Evolutionary conservation across 805 yeast species (phyloP), one percentile per base, ranked within the genome.

Genomic region (Candida maltosa): DNA sequence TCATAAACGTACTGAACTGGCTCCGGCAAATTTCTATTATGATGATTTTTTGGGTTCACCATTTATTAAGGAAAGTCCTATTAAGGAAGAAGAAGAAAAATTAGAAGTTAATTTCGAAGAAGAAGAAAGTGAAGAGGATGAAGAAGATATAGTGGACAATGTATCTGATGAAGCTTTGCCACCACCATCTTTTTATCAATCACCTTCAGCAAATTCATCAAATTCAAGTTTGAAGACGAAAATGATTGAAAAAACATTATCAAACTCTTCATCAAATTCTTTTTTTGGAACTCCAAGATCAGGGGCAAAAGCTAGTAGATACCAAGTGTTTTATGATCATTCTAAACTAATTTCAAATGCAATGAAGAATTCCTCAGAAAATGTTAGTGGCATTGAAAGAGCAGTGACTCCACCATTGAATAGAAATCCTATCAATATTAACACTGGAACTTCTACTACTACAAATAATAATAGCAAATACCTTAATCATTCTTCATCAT

Each of bases 281-380:
- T 34, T 35, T 11, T 37, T 39, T 25, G 44, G 44, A 5, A 39
- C 29, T 17, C 45, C 56, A 48, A 57, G 57, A 46, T 62, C 62
- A 11, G 65, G 55, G 22, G 75, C 75, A 12, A 61, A 65, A 33
- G 76, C 76, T 1, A 53, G 76, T 32, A 10, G 41, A 16, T 73
- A 71, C 41, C 75, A 73, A 47, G 60, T 62, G 9, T 69, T 70
- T 47, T 70, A 73, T 41, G 72, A 70, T 40, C 71, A 66, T 42
- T 64, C 71, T 6, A 54, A 53, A 32, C 55, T 65, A 26, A 54
- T 71, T n/a, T 61, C 71, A 1, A 65, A 58, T 48, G 75, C 76
- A 1, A 48, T 73, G 40, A 68, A 67, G 36, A 35, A 41, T 3
- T 51, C 58, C 11, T 45, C 54, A 16, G 37, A 34, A 18, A 34